Percentiles rank a stretch among this genome's conserved stretches.
Evolutionary conservation across 2,329 filamentous ascomycete genomes (phyloP).

Genomic region (Fusarium globosum): DNA sequence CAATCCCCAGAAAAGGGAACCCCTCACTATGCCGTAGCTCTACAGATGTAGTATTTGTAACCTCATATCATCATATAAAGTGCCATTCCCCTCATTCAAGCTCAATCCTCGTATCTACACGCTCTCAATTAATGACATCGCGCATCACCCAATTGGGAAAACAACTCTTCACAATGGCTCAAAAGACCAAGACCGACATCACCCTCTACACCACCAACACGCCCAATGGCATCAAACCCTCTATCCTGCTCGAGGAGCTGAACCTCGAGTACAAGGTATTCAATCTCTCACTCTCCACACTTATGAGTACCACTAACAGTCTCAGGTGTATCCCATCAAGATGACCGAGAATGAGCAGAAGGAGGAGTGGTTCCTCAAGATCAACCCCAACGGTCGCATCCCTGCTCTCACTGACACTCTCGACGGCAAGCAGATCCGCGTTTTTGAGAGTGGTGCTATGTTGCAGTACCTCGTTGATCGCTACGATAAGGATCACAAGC

Average conservation of each 20-base stretch:
- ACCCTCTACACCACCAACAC: conserved; percentile 85
- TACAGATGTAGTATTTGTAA: not conserved
- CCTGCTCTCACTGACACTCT: conserved; percentile 86
- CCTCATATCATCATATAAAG: conserved; percentile 18
- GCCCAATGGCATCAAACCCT: conserved; percentile 91
- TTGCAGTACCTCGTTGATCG: conserved; percentile 84
- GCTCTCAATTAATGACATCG: conserved; percentile 38
- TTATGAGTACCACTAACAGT: not conserved
- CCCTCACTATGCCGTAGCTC: conserved; percentile 9
- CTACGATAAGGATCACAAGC: conserved; percentile 85
- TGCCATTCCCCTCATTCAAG: not conserved
- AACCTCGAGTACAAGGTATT: conserved; percentile 80
- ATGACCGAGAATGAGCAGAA: conserved; percentile 83
- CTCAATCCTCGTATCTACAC: not conserved
- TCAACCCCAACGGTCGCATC: conserved; percentile 94
- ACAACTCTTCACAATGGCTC: conserved; percentile 46
- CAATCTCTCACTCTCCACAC: not conserved
- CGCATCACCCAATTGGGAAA: conserved; percentile 42
- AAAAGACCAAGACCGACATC: conserved; percentile 67
- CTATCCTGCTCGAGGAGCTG: conserved; percentile 87
- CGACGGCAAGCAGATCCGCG: conserved; percentile 76
- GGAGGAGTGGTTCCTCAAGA: conserved; percentile 86
- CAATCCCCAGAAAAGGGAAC: conserved; percentile 2
- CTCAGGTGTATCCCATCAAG: conserved; percentile 70
- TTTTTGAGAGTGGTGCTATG: conserved; percentile 89